Evolutionary conservation across 805 yeast species (phyloP), one percentile per base, ranked within the genome.

Genomic region (Saccharomycopsis sp.): DNA sequence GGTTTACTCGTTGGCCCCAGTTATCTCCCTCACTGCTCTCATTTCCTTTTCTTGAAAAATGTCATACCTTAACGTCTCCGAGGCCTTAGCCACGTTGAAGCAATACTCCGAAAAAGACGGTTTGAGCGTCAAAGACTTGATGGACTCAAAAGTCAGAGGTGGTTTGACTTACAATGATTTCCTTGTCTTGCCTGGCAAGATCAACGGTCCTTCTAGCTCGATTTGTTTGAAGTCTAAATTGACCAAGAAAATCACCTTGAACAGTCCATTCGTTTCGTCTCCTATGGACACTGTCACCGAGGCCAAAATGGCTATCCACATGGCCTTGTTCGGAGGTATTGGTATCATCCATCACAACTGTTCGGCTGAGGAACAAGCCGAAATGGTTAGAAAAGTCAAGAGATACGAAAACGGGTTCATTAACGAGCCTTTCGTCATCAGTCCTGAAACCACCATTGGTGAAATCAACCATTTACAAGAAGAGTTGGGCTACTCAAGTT

Each of bases 231-330:
- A 92, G 67, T 81, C 97, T 64, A 87, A 82, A 74, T 79, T 94
- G 74, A 93, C 99, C 70, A 92, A 87, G 79, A 87, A 86, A 70
- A 94, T 94, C 79, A 75, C 94, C 58, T 80, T 94, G 75, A 91
- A 87, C 79, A 79, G 97, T 53, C 99, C 99, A 59, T 90, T 94
- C 66, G 93, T 94, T 61, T 93, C 98, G 20, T 90, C 98, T 69
- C 99, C 99, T 67, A 94, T 94, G 99, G 99, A 94, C 77, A 94
- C 99, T 54, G 99, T 94, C 65, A 94, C 99, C 59, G 99, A 94
- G 80, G 77, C 91, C 63, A 89, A 86, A 62, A 94, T 94, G 99
- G 99, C 99, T 65, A 93, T 94, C 68, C 85, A 91, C 77, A 92
- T 94, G 97, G 97, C 99, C 66, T 83, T 94, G 66, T 82, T 92